Percentiles rank a stretch among this genome's conserved stretches.
phyloP scores from a whole-genome alignment of 805 yeast species.

The Cyberlindnera maritima region DNA sequence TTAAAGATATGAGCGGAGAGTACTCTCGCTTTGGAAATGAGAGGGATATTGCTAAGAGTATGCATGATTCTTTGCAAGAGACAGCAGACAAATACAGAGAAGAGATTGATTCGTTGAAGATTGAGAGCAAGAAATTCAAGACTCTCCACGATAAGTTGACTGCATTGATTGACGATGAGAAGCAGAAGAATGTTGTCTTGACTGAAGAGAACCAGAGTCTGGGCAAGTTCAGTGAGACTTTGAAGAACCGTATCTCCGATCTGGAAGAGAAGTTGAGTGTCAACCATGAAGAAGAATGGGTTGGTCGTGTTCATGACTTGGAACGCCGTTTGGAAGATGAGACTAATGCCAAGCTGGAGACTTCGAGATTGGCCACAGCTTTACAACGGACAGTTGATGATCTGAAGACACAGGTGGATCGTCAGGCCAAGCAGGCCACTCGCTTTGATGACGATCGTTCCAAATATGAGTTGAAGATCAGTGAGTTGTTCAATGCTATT shows the following conservation, averaged over 20 bases:
- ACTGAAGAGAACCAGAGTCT: slow-evolving; percentile 67
- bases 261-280: slow-evolving; percentile 48
- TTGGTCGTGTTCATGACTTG: slow-evolving; percentile 48
- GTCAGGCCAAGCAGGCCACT: slow-evolving; percentile 47
- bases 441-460: slow-evolving; percentile 59
- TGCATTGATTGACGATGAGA: slow-evolving; percentile 34
- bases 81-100: slow-evolving; percentile 28
- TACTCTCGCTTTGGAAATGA: slow-evolving; percentile 36
- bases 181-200: slow-evolving; percentile 53
- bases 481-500: slow-evolving; percentile 43
- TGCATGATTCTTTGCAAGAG: slow-evolving; percentile 17
- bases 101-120: slow-evolving; percentile 31
- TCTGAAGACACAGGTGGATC: slow-evolving; percentile 47
- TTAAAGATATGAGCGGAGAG: slow-evolving; percentile 39
- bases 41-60: slow-evolving; percentile 23
- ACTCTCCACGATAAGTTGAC: slow-evolving; percentile 25
- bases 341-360: slow-evolving; percentile 47
- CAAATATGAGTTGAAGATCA: slow-evolving; percentile 49
- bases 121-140: slow-evolving; percentile 27
- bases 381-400: slow-evolving; percentile 55
- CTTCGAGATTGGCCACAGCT: slow-evolving; percentile 45
- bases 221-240: slow-evolving; percentile 50
- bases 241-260: slow-evolving; percentile 42
- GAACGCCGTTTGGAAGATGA: slow-evolving; percentile 49
- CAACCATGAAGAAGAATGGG: slow-evolving; percentile 58